Conservation (phyloP, 139 green algal species). For the Deuterostichococcus epilithicus region DNA sequence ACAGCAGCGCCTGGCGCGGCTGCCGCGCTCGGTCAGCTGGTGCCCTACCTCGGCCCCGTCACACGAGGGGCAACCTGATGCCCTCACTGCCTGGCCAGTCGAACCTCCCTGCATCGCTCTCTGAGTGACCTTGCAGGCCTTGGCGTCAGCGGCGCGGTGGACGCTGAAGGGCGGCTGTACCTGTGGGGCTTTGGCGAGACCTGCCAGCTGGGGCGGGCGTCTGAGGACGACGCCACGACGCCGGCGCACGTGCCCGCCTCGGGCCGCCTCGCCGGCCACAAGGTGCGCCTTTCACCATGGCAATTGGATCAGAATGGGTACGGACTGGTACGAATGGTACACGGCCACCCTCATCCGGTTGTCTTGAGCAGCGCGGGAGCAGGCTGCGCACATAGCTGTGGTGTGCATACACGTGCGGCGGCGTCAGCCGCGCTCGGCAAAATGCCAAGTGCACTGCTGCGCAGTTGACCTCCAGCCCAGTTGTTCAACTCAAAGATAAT, state of each 20-base stretch:
- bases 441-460: too few relatives aligned
- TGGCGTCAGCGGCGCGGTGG: conserved; percentile 61
- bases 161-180: conserved; percentile 35
- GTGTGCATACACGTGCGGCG: too few relatives aligned
- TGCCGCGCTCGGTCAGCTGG: too few relatives aligned
- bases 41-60: too few relatives aligned
- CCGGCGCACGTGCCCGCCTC: not conserved
- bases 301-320: not conserved
- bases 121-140: conserved; percentile 39
- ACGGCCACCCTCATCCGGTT: too few relatives aligned
- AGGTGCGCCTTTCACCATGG: not conserved
- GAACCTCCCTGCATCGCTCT: not conserved
- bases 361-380: too few relatives aligned
- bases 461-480: too few relatives aligned
- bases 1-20: too few relatives aligned
- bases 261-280: not conserved
- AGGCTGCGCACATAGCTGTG: too few relatives aligned
- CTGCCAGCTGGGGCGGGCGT: conserved; percentile 75
- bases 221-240: conserved; percentile 39
- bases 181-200: conserved; percentile 78
- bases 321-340: too few relatives aligned
- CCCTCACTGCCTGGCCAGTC: not conserved
- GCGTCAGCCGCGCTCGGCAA: too few relatives aligned
- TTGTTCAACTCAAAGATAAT: too few relatives aligned
- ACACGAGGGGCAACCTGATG: not conserved